Conservation (phyloP, 1,284 basidiomycete species). For the Papiliotrema laurentii region DNA sequence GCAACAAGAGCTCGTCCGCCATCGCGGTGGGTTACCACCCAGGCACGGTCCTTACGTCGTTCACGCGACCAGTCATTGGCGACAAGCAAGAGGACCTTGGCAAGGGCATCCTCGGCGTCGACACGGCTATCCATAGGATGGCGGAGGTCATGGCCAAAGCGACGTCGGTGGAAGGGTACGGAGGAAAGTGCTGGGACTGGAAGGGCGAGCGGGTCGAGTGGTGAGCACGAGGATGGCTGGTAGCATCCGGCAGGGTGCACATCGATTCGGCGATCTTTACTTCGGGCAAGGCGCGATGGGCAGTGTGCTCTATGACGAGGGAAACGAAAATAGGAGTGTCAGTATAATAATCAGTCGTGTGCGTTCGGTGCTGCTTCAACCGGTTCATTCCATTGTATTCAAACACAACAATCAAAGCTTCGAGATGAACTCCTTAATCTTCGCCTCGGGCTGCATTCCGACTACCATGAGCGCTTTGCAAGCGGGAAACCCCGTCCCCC, state of each 20-base stretch:
- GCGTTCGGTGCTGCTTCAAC: not conserved
- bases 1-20: constrained; percentile 23
- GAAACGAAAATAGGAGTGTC: not conserved
- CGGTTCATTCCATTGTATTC: not conserved
- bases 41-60: constrained; percentile 40
- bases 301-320: not conserved
- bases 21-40: constrained; percentile 51
- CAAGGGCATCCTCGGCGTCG: constrained; percentile 58
- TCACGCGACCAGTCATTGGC: constrained; percentile 40
- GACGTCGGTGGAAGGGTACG: constrained; percentile 48
- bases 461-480: constrained; percentile 19
- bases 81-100: constrained; percentile 26
- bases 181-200: constrained; percentile 68
- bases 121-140: constrained; percentile 59
- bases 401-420: constrained; percentile 21
- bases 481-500: not conserved
- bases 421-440: constrained; percentile 43
- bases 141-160: constrained; percentile 55
- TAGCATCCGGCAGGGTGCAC: too few species aligned
- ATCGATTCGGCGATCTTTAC: too few species aligned
- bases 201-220: constrained; percentile 56
- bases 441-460: constrained; percentile 37
- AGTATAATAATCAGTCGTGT: not conserved
- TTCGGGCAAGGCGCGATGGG: not conserved
- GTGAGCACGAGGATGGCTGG: too few species aligned